These are phyloP conservation scores for Daldinia concentrica DNA, from an alignment of 495 filamentous ascomycete genomes.

Conservation along the genomic window DNA sequence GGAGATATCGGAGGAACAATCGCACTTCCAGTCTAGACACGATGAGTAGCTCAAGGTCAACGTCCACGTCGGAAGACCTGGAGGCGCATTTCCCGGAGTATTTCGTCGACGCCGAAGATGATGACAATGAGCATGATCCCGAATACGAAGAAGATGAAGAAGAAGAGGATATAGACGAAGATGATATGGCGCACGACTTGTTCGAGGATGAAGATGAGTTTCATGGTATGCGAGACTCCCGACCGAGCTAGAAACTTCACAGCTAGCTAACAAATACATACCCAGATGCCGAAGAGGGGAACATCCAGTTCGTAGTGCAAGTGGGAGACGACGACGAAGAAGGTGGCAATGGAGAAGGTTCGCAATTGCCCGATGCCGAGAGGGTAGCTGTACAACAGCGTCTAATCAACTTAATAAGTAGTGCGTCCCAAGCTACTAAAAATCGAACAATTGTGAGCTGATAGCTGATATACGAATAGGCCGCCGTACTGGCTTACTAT, in stretches of 20 bases:
- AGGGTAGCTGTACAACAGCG: slow-evolving; percentile 39
- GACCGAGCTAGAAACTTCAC: slow-evolving; percentile 9
- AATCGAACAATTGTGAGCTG: slow-evolving; percentile 1
- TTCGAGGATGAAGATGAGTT: slow-evolving; percentile 56
- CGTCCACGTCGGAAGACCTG: slow-evolving; percentile 32
- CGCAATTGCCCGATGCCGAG: slow-evolving; percentile 29
- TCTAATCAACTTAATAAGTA: slow-evolving; percentile 46
- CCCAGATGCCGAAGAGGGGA: slow-evolving; percentile 44
- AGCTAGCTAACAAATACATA: not conserved
- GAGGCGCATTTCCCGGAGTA: slow-evolving; percentile 30
- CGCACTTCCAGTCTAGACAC: slow-evolving; percentile 4
- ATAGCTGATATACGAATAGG: slow-evolving; percentile 36
- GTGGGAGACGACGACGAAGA: slow-evolving; percentile 45
- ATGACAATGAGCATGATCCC: slow-evolving; percentile 58
- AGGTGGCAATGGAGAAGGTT: slow-evolving; percentile 17
- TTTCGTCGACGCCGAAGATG: slow-evolving; percentile 44
- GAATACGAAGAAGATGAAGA: slow-evolving; percentile 57
- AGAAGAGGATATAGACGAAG: slow-evolving; percentile 51
- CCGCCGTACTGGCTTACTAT: slow-evolving; percentile 43
- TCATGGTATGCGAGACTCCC: slow-evolving; percentile 44
- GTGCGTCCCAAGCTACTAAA: slow-evolving; percentile 19
- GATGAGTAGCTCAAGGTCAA: slow-evolving; percentile 38
- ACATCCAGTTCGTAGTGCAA: slow-evolving; percentile 46
- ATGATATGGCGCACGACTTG: slow-evolving; percentile 50
- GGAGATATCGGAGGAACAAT: not conserved